Evolutionary conservation across 2,329 filamentous ascomycete genomes (phyloP), one percentile per base, ranked within the genome.

Genomic region (Microcyclospora pomicola): DNA sequence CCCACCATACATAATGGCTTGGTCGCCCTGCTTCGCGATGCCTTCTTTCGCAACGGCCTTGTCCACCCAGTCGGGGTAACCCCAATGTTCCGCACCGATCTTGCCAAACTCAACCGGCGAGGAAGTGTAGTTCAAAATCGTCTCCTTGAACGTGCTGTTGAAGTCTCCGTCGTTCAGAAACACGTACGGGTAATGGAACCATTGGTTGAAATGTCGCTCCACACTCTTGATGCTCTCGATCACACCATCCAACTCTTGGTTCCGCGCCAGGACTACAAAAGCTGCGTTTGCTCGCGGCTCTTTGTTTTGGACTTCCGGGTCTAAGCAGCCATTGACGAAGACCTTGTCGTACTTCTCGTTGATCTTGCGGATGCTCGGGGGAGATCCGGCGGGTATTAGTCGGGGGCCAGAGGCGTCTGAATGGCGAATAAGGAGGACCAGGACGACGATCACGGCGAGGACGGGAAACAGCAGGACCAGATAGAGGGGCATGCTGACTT

Each of bases 161-260:
- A 98, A 98, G 41, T 96, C 87, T 46, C 81, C 91, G 54, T 98
- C 88, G 63, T 98, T 98, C 50, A 98, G 69, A 62, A 98, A 96
- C 50, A 96, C 88, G 58, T 96, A 98, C 16, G 91, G 91, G 60
- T 98, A 98, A 62, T 96, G 77, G 60, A 86, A 98, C 87, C 88
- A 98, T 49, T 87, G 77, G 65, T 98, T 98, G 75, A 98, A 98
- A 64, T 98, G 91, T 51, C 91, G 76, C 67, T 98, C 91, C 49
- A 98, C 87, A 32, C 88, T 96, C 67, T 95, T 95, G 60, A 98
- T 74, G 9, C 91, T 96, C 62, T 96, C 85, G 47, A 98, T 76
- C 30, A 98, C 91, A 42, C 91, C 91, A 1, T 94, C 87, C 47
- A 98, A 62, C 65, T 98, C 91, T 69, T 94, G 92, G 59, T 98